These are phyloP conservation scores for Arachis stenosperma DNA, from an alignment of 306 rosid species.

Conservation along the genomic window DNA sequence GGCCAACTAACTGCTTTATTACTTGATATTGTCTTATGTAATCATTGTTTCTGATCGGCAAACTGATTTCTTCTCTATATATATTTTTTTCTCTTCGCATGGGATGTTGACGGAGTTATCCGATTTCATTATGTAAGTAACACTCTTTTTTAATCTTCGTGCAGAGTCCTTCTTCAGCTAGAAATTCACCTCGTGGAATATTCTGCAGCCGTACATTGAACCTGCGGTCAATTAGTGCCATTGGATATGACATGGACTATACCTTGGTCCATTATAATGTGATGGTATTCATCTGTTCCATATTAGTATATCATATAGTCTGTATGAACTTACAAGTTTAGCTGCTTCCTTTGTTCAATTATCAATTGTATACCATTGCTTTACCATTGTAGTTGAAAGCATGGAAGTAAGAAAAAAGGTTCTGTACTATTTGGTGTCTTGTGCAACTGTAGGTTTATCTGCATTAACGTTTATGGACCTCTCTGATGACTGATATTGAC, in stretches of 20 bases:
- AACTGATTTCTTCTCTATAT: conserved; percentile 8
- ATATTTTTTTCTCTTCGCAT: not conserved
- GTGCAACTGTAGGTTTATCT: conserved; percentile 32
- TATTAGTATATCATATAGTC: conserved; percentile 2
- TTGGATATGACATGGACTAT: conserved; percentile 99
- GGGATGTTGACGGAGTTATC: conserved; percentile 28
- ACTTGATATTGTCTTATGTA: conserved; percentile 25
- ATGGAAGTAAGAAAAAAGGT: conserved; percentile 14
- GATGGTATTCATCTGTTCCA: conserved; percentile 58
- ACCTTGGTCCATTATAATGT: conserved; percentile 95
- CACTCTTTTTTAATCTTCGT: conserved; percentile 34
- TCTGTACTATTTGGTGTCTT: conserved; percentile 31
- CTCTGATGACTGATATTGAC: conserved; percentile 18
- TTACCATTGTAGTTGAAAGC: conserved; percentile 22
- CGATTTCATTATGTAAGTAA: conserved; percentile 18
- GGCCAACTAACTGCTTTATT: not conserved
- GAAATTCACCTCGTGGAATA: conserved; percentile 83
- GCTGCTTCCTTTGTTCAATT: conserved; percentile 24
- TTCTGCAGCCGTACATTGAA: conserved; percentile 96
- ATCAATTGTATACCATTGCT: conserved; percentile 2
- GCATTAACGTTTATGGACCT: conserved; percentile 27
- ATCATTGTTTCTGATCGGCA: conserved; percentile 14
- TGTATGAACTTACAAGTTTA: conserved; percentile 33
- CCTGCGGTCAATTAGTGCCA: conserved; percentile 92
- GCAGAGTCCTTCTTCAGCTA: conserved; percentile 83